Base-by-base conservation (phyloP, 2,329 filamentous ascomycete species). In the Xylariaceae sp. region DNA sequence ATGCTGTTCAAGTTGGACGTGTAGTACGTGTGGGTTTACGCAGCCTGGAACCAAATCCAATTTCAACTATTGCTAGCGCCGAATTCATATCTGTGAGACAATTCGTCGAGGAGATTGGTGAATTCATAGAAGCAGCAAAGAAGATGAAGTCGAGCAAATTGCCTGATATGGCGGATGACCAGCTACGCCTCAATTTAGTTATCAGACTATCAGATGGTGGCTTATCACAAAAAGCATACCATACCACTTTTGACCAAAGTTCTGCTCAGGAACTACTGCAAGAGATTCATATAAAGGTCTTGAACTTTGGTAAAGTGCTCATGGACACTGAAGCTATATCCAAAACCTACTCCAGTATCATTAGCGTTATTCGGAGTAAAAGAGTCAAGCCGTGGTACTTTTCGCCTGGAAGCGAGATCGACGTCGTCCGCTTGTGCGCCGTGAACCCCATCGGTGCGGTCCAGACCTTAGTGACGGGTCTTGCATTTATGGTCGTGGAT, bases 101-200 rank as follows among this genome's bases (percentile, higher is more conserved):
- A 2, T 66, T 69, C 16, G 66, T 67, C 8, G 66, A 68, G n/a
- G 69, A 73, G 36, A 51, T 64, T 6, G 46, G 63, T 11, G 44
- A 62, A 3, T 65, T 71, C 33, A 21, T 49, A 34, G n/a, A 17
- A n/a, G 8, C 17, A 36, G 44, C 52, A 41, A 19, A 8, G 19
- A 44, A 21, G 9, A 55, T 43, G 5, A 24, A 28, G 6, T 26
- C 9, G 14, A 28, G 16, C 14, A 23, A 12, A 2, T 26, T 16
- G 19, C 45, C 19, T 23, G 9, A 21, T 9, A 33, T 9, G 12
- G 37, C 45, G 19, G 29, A 49, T 17, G 45, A 40, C 12, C 21
- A 41, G 4, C 39, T 24, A 5, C 28, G 45, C 26, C 29, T 17
- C 16, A 17, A 29, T 28, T 28, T n/a, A 12, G 37, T 28, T 8